Evolutionary conservation across 148 eudicot species (phyloP), one percentile per base, ranked within the genome.

Genomic region (Rheum nobile): DNA sequence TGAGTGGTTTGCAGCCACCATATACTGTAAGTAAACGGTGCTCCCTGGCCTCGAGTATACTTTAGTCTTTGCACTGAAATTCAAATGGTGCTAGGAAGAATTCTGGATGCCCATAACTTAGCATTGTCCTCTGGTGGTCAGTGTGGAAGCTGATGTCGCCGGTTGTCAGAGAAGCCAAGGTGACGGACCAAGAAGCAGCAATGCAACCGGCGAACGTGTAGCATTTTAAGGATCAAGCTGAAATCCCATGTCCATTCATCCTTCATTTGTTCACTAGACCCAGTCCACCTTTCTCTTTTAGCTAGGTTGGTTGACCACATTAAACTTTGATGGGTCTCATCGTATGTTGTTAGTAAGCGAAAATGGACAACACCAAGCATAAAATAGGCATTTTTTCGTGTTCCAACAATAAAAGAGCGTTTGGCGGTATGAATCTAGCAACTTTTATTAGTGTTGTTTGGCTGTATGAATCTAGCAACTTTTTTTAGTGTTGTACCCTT

Each of bases 1-100:
- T n/a, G 97, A 95, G 84, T 95, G 98, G 98, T 86, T 95, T 74
- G 98, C 98, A 71, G 97, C 98, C 31, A 73, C 97, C 74, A 74
- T 95, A 75, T 95, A 95, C 46, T 38, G 98, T 95, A 79, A 90
- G 98, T 82, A 38, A 13, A 61, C 2, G 1, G 11, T 43, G 16
- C n/a, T n/a, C n/a, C n/a, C 46, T 43, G 13, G 48, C 24, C 24
- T 42, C 34, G 44, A 8, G 5, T 19, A 6, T 48, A 17, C 1
- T 41, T 41, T 8, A 41, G 43, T 41, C 11, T 41, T 41, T 41
- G 43, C 43, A 41, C 10, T 41, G 2, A 4, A 41, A 41, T n/a
- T 43, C 46, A 43, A 19, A 4, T 19, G 26, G 14, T 50, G 57
- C 57, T 50, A 43, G 46, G 57, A 46, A 14, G n/a, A 50, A 50